Conservation (phyloP, 345 rosid species). For the Physaria fendleri region DNA sequence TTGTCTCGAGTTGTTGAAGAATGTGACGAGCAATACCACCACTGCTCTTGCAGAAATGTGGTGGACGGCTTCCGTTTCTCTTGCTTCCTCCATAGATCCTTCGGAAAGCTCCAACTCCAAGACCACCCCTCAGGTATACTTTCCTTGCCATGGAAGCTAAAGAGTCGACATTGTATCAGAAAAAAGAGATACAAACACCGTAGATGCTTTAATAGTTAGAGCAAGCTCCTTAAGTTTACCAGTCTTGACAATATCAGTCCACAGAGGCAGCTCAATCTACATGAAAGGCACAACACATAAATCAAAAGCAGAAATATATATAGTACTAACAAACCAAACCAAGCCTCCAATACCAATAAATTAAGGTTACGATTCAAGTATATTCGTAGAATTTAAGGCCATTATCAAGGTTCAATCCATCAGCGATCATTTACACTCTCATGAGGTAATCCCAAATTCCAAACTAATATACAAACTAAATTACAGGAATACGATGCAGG, state of each 20-base stretch:
- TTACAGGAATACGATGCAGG: not conserved
- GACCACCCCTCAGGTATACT: slow-evolving; percentile 34
- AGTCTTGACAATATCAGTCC: slow-evolving; percentile 75
- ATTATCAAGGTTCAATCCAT: not conserved
- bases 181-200: not conserved
- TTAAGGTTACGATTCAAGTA: not conserved
- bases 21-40: slow-evolving; percentile 39
- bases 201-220: slow-evolving; percentile 9
- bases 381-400: too few relatives aligned
- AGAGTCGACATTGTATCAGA: not conserved
- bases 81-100: slow-evolving; percentile 39
- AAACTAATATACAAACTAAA: not conserved
- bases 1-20: too few relatives aligned
- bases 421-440: not conserved
- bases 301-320: not conserved
- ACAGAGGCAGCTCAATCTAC: slow-evolving; percentile 58
- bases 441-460: not conserved
- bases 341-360: not conserved
- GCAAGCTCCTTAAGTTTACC: slow-evolving; percentile 65
- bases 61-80: slow-evolving; percentile 38
- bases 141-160: slow-evolving; percentile 39
- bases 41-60: slow-evolving; percentile 39
- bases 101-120: slow-evolving; percentile 39
- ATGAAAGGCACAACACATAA: not conserved
- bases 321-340: not conserved